Evolutionary conservation across 164 flowering plant species (phyloP).

Genomic region (Berberis thunbergii): DNA sequence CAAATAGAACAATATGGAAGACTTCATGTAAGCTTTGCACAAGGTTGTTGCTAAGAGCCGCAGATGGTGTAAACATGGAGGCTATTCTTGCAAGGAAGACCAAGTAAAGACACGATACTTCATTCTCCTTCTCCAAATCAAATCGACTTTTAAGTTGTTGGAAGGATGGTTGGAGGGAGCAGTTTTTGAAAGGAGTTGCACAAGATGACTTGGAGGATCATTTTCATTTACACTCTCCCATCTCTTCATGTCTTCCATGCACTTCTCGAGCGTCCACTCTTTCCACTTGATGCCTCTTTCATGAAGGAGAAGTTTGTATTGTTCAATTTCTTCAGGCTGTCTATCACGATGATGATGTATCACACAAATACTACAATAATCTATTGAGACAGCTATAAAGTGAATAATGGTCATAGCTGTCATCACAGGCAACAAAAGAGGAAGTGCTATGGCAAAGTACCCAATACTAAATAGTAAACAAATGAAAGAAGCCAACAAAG

Average conservation of each 20-base stretch:
- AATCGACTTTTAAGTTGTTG: background rate
- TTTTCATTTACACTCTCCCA: background rate
- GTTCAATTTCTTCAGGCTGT: background rate
- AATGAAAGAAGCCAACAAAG: too few relatives aligned
- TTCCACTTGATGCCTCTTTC: background rate
- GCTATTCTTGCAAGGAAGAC: background rate
- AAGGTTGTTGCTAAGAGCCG: background rate
- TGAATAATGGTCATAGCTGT: background rate
- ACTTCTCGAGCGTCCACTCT: background rate
- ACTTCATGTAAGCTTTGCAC: background rate
- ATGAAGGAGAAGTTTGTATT: background rate
- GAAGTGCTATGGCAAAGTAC: background rate
- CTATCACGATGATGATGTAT: background rate
- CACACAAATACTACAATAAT: background rate
- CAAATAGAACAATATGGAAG: background rate
- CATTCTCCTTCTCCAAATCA: background rate
- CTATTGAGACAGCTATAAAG: background rate
- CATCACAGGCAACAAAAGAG: background rate
- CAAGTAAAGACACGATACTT: background rate
- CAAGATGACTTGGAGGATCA: background rate
- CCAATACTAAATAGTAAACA: background rate
- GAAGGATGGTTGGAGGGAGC: background rate
- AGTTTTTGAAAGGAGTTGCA: background rate
- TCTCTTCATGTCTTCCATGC: background rate
- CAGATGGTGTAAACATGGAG: background rate